Percentiles rank a stretch among this genome's conserved stretches.
Conservation (phyloP, 371 early-diverging fungal species). For the Circinella umbellata region DNA sequence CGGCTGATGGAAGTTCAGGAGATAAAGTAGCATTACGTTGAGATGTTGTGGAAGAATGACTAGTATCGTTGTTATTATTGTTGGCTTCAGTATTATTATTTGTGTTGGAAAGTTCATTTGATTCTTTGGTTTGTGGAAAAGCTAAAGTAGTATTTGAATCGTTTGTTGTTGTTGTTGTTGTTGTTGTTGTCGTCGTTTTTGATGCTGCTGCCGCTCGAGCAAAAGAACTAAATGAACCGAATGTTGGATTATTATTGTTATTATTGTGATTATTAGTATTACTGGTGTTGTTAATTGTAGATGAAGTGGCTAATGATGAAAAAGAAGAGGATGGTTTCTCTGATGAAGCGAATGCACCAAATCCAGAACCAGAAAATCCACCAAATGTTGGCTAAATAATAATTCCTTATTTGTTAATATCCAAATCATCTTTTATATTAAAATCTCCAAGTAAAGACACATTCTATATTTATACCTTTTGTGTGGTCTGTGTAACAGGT, state of each 20-base stretch:
- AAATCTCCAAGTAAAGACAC: not conserved
- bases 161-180: slow-evolving; percentile 41
- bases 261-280: not conserved
- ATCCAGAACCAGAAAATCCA: slow-evolving; percentile 23
- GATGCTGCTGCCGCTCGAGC: slow-evolving; percentile 49
- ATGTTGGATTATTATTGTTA: slow-evolving; percentile 21
- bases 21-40: not conserved
- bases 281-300: not conserved
- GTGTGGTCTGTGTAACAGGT: slow-evolving; percentile 27
- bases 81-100: slow-evolving; percentile 15
- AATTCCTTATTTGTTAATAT: not conserved
- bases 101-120: slow-evolving; percentile 1
- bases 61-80: slow-evolving; percentile 10
- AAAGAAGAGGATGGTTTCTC: not conserved
- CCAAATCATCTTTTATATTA: too few species aligned
- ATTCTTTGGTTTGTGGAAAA: slow-evolving; percentile 11
- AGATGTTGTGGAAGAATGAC: not conserved
- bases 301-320: too few species aligned
- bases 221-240: slow-evolving; percentile 49
- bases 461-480: slow-evolving; percentile 33
- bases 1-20: slow-evolving; percentile 10
- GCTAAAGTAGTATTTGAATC: slow-evolving; percentile 28
- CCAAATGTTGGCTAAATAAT: slow-evolving; percentile 31
- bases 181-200: slow-evolving; percentile 41
- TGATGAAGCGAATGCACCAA: slow-evolving; percentile 12